Base-by-base conservation (phyloP, 176 grass and related monocot species). In the Triticum monococcum region DNA sequence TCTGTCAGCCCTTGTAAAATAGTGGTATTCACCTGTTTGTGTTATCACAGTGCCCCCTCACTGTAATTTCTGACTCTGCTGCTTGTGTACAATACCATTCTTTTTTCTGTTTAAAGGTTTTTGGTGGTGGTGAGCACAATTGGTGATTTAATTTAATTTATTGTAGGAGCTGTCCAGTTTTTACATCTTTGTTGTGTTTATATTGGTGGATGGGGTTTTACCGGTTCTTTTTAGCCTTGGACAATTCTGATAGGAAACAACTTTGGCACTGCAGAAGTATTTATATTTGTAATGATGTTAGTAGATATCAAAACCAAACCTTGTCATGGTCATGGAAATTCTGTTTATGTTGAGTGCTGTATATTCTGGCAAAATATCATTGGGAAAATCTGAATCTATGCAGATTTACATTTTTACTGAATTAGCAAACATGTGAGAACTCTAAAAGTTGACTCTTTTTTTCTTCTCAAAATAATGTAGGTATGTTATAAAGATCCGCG, bases 1-100 rank as follows among this genome's bases (percentile, higher is more conserved):
- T 80, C 36, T 30, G 85, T 73, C 45, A 68, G 26, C 18, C 40
- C 38, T 24, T 85, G 89, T 91, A 81, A 69, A 50, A 91, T 80
- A 87, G 81, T 52, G 60, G 43, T 84, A 50, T 79, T 79, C 26
- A 12, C 26, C 25, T 64, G 41, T 62, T 81, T 74, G 73, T 41
- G 22, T 25, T 77, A 31, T 61, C 23, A 77, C 78, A 69, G 26
- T 59, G 56, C 70, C 23, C 31, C 59, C 80, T 40, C 68, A n/a
- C 70, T 90, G 89, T 86, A 90, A 83, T 65, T 64, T 80, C 25
- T 62, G 23, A 36, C 75, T 68, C 46, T 80, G 59, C 16, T 80
- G 76, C 68, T 91, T 84, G 61, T 84, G 85, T 84, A 81, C 81
- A 80, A 87, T 88, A 68, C 65, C 78, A 72, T 78, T 63, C 33